Evolutionary conservation across 73 alveolate genomes (phyloP).

Genomic region (Paramecium pentaurelia): DNA sequence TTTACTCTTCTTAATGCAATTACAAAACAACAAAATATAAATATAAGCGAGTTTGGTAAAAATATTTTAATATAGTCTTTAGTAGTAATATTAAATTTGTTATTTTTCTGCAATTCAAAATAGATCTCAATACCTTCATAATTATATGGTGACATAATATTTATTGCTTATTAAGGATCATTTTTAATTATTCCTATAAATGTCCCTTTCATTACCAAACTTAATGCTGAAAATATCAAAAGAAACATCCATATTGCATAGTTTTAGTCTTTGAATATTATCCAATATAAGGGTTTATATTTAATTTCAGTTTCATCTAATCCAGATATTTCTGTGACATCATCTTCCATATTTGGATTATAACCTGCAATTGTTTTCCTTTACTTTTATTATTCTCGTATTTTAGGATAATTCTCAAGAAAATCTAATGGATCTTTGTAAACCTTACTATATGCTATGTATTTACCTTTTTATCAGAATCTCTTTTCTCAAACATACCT

Average conservation of each 20-base stretch:
- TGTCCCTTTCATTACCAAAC: background rate
- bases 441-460: background rate
- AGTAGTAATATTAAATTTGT: background rate
- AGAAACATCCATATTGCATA: background rate
- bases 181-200: background rate
- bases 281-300: conserved; percentile 43
- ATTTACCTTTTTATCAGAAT: conserved; percentile 17
- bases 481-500: conserved; percentile 30
- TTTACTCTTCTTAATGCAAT: conserved; percentile 26
- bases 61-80: background rate
- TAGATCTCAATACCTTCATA: background rate
- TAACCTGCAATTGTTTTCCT: background rate
- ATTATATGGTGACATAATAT: background rate
- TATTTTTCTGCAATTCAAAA: background rate
- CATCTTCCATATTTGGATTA: background rate
- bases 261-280: background rate
- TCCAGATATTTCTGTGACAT: background rate
- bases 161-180: background rate
- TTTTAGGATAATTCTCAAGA: background rate
- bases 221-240: background rate
- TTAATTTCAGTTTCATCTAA: background rate
- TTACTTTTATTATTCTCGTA: background rate
- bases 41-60: background rate
- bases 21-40: conserved; percentile 19
- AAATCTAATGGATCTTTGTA: background rate